Conservation (phyloP, 2,329 filamentous ascomycete species). For the Dothistroma septosporum region DNA sequence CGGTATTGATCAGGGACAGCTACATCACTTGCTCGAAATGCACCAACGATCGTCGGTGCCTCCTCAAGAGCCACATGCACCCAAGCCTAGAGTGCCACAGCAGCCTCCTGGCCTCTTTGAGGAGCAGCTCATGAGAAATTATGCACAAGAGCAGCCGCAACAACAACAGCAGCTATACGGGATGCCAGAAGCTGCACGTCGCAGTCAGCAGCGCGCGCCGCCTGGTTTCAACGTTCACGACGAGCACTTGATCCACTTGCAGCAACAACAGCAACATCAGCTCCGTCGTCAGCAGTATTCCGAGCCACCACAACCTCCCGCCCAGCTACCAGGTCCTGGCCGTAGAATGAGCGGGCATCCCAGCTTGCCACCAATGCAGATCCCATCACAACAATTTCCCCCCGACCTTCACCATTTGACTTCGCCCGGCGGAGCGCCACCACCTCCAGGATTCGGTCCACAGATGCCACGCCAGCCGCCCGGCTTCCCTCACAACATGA, state of each 20-base stretch:
- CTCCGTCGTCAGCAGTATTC: conserved; percentile 24
- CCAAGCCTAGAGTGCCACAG: conserved; percentile 34
- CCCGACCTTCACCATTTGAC: conserved; percentile 24
- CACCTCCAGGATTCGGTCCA: conserved; percentile 33
- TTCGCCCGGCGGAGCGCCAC: conserved; percentile 15
- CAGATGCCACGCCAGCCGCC: conserved; percentile 33
- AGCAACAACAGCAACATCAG: conserved; percentile 30
- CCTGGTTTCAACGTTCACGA: conserved; percentile 35
- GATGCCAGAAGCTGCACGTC: conserved; percentile 17
- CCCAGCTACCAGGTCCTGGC: conserved; percentile 7
- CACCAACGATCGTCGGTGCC: conserved; percentile 16
- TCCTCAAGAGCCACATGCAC: conserved; percentile 33
- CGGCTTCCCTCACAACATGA: conserved; percentile 27
- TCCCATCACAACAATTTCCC: conserved; percentile 21
- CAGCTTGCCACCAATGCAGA: conserved; percentile 29
- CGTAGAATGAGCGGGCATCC: conserved; percentile 29
- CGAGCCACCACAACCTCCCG: conserved; percentile 14
- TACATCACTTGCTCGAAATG: conserved; percentile 35
- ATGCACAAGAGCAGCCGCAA: conserved; percentile 23
- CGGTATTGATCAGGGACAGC: conserved; percentile 20
- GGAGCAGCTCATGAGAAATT: conserved; percentile 33
- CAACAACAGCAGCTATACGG: conserved; percentile 18
- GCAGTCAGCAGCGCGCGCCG: conserved; percentile 30
- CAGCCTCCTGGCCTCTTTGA: conserved; percentile 36
- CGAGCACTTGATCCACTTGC: conserved; percentile 29